Evolutionary conservation across 352 stramenopile species (phyloP), one percentile per base, ranked within the genome.

Genomic region (Thraustochytrium sp.): DNA sequence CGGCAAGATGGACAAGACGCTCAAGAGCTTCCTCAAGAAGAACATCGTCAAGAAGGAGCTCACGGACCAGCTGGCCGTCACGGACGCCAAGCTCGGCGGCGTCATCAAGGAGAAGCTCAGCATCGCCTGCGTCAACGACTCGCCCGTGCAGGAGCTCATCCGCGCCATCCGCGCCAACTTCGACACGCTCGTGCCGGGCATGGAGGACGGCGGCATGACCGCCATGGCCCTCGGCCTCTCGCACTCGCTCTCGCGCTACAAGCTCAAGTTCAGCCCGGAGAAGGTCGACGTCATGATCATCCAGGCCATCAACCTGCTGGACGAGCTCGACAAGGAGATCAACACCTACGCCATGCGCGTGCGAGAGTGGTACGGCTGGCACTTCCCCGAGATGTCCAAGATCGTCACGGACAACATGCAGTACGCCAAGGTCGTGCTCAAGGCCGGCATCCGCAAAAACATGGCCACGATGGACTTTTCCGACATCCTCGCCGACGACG

Each of bases 271-370:
- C 85, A 98, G 92, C 82, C 94, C 97, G 13, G 97, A 99, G 88
- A 99, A 99, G 91, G 93, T 99, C 13, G 97, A 99, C 91, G 99
- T 96, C 42, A 99, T 99, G 97, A 98, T 99, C 68, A 95, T 99
- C 75, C 97, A 99, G 91, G 96, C 97, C 18, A 98, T 99, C 68
- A 95, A 95, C 16, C 89, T 99, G 59, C 89, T 99, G 18, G 97
- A 99, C 90, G 96, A 99, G 88, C 91, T 99, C 21, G 97, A 99
- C 92, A 99, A 99, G 92, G 97, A 99, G 90, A 99, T 99, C 89
- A 99, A 99, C 91, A 99, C 96, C 82, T 99, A 99, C 91, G 97
- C 97, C 56, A 99, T 99, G 97, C 91, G 97, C 84, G 96, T 99
- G 61, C 96, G 97, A 76, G 97, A 99, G 90, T 99, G 97, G 97